A percentile compares a stretch with the other conserved stretches of the same genome.
These are phyloP conservation scores for Fomitopsis pinicola DNA, from an alignment of 1,284 basidiomycete species.

Conservation along the genomic window DNA sequence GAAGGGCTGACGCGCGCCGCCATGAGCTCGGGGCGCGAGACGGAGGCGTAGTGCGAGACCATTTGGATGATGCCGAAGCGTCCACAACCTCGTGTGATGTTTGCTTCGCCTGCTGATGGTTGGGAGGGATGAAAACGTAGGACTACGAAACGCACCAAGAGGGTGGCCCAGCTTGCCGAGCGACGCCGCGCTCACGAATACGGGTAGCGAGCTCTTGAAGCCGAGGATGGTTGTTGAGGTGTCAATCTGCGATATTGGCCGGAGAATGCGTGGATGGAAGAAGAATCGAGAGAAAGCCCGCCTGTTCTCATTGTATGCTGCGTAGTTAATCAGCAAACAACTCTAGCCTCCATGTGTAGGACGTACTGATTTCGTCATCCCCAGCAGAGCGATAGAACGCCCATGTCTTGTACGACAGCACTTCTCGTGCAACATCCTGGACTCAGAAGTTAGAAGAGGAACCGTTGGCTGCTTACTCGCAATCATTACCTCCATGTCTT, in stretches of 20 bases:
- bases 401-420: slow-evolving; percentile 68
- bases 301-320: slow-evolving; percentile 64
- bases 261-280: slow-evolving; percentile 80
- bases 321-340: background rate
- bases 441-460: background rate
- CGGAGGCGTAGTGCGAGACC: slow-evolving; percentile 84
- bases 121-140: background rate
- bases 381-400: slow-evolving; percentile 83
- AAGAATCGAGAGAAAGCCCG: slow-evolving; percentile 77
- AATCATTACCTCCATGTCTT: slow-evolving; percentile 68
- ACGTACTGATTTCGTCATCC: slow-evolving; percentile 78
- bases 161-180: slow-evolving; percentile 90
- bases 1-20: slow-evolving; percentile 47
- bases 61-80: slow-evolving; percentile 79
- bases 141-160: slow-evolving; percentile 36
- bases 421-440: slow-evolving; percentile 52
- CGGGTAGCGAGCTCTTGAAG: slow-evolving; percentile 67
- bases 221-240: slow-evolving; percentile 78
- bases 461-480: too few species aligned
- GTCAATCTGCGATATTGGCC: slow-evolving; percentile 64
- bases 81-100: slow-evolving; percentile 75
- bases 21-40: slow-evolving; percentile 72
- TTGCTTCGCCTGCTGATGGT: slow-evolving; percentile 61
- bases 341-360: background rate
- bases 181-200: slow-evolving; percentile 87